A percentile compares a stretch with the other conserved stretches of the same genome.
These are phyloP conservation scores for Candida germanica DNA, from an alignment of 805 yeast genomes.

Conservation along the genomic window DNA sequence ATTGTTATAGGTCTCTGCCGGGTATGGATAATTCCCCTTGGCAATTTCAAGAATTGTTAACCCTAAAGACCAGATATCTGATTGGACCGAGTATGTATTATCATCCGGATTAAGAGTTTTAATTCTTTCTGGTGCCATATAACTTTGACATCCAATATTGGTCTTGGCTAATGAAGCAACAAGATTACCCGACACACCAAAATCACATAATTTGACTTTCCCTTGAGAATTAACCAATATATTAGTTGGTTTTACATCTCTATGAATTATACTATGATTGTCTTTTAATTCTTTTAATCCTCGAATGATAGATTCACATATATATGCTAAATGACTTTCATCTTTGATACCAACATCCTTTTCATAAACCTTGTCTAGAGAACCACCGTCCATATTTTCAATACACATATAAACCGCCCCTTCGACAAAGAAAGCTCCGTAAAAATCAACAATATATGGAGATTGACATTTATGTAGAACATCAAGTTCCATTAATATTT, in stretches of 20 bases:
- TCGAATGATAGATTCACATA: slow-evolving; percentile 72
- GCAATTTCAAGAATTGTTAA: slow-evolving; percentile 87
- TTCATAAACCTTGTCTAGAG: slow-evolving; percentile 81
- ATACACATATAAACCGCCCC: slow-evolving; percentile 98
- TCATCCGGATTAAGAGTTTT: slow-evolving; percentile 71
- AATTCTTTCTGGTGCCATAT: slow-evolving; percentile 98
- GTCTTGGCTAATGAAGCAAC: slow-evolving; percentile 95
- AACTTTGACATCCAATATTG: slow-evolving; percentile 95
- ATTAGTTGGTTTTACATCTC: slow-evolving; percentile 97
- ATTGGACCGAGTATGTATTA: slow-evolving; percentile 82
- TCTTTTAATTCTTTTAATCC: slow-evolving; percentile 87
- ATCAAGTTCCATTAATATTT: slow-evolving; percentile 94
- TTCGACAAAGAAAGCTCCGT: slow-evolving; percentile 95
- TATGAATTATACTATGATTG: slow-evolving; percentile 85
- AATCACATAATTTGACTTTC: slow-evolving; percentile 89
- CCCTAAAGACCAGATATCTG: slow-evolving; percentile 95
- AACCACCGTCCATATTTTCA: slow-evolving; percentile 97
- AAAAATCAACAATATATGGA: slow-evolving; percentile 91
- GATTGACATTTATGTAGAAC: slow-evolving; percentile 87
- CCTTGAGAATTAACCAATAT: slow-evolving; percentile 80
- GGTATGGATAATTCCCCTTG: slow-evolving; percentile 91
- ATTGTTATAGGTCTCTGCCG: slow-evolving; percentile 86
- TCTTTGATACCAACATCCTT: slow-evolving; percentile 56
- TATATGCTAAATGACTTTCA: slow-evolving; percentile 76
- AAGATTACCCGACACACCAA: slow-evolving; percentile 92